A percentile compares a stretch with the other conserved stretches of the same genome.
These are phyloP conservation scores for Penicillium alfredii DNA, from an alignment of 495 filamentous ascomycete species.

Conservation along the genomic window DNA sequence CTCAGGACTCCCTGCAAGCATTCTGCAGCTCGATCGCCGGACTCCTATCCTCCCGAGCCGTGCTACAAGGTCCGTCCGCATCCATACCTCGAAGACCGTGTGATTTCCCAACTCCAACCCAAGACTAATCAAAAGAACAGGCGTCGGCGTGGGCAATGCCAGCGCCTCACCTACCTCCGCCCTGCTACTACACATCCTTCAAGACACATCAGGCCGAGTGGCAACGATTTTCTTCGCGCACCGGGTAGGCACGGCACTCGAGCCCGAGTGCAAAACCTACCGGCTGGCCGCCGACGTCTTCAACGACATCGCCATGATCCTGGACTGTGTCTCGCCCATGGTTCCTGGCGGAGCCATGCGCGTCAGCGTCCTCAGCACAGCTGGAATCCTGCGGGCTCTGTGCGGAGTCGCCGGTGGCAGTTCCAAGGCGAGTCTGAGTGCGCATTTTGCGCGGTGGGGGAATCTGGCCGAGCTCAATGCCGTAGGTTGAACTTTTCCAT, in stretches of 20 bases:
- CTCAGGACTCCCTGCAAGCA: slow-evolving; percentile 92
- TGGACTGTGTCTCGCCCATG: slow-evolving; percentile 80
- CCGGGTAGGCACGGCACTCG: slow-evolving; percentile 75
- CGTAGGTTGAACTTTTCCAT: slow-evolving; percentile 37
- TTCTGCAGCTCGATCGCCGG: slow-evolving; percentile 93
- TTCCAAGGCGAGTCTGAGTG: slow-evolving; percentile 83
- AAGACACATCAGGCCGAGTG: slow-evolving; percentile 77
- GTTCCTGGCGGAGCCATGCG: slow-evolving; percentile 59
- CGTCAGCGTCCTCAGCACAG: slow-evolving; percentile 64
- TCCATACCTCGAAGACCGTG: background rate
- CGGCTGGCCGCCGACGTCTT: slow-evolving; percentile 85
- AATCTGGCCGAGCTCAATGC: slow-evolving; percentile 93
- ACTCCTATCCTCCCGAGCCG: slow-evolving; percentile 78
- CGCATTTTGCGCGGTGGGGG: slow-evolving; percentile 84
- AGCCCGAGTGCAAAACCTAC: slow-evolving; percentile 93
- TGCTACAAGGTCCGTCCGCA: slow-evolving; percentile 63
- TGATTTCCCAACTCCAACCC: slow-evolving; percentile 2
- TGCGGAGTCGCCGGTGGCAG: slow-evolving; percentile 88
- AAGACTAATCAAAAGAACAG: slow-evolving; percentile 29
- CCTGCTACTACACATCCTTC: slow-evolving; percentile 76
- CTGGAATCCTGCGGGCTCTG: slow-evolving; percentile 70
- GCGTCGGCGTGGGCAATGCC: slow-evolving; percentile 85
- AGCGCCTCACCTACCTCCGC: slow-evolving; percentile 80
- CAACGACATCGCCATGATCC: slow-evolving; percentile 84
- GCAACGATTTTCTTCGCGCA: slow-evolving; percentile 92